Evolutionary conservation across 2,329 filamentous ascomycete genomes (phyloP).

Genomic region (Biscogniauxia marginata): DNA sequence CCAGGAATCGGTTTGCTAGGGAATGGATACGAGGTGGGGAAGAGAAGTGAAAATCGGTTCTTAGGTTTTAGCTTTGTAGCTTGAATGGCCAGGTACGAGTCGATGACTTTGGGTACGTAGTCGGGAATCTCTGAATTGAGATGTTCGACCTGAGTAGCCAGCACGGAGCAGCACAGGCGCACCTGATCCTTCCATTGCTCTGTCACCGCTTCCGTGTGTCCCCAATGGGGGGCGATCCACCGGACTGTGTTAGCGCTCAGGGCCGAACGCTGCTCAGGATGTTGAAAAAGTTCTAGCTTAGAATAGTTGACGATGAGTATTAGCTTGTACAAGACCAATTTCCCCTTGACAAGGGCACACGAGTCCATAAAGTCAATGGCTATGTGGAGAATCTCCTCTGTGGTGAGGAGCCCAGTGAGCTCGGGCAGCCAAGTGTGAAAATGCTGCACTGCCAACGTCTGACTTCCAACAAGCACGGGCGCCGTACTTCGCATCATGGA

Average conservation of each 20-base stretch:
- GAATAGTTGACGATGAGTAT: slow-evolving; percentile 91
- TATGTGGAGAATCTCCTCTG: slow-evolving; percentile 85
- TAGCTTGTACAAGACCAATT: slow-evolving; percentile 87
- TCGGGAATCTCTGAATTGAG: slow-evolving; percentile 80
- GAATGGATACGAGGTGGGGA: slow-evolving; percentile 89
- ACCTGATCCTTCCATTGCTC: slow-evolving; percentile 93
- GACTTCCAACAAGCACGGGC: slow-evolving; percentile 85
- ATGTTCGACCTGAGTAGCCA: slow-evolving; percentile 79
- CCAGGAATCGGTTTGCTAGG: slow-evolving; percentile 67
- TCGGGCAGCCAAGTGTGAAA: slow-evolving; percentile 98
- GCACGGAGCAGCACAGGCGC: slow-evolving; percentile 85
- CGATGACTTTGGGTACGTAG: slow-evolving; percentile 86
- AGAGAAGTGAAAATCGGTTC: slow-evolving; percentile 77
- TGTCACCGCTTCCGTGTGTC: slow-evolving; percentile 67
- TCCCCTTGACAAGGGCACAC: slow-evolving; percentile 82
- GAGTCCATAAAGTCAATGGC: slow-evolving; percentile 94
- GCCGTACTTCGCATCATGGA: slow-evolving; percentile 84
- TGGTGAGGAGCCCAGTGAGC: slow-evolving; percentile 70
- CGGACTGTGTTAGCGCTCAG: slow-evolving; percentile 79
- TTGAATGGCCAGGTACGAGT: slow-evolving; percentile 80
- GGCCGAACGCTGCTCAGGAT: slow-evolving; percentile 71
- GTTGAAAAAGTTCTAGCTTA: slow-evolving; percentile 74
- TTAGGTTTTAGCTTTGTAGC: slow-evolving; percentile 52
- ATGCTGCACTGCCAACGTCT: slow-evolving; percentile 92
- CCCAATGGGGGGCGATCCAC: slow-evolving; percentile 96